Conservation (phyloP, 2,329 filamentous ascomycete genomes). For the Teratosphaeriaceae sp. region DNA sequence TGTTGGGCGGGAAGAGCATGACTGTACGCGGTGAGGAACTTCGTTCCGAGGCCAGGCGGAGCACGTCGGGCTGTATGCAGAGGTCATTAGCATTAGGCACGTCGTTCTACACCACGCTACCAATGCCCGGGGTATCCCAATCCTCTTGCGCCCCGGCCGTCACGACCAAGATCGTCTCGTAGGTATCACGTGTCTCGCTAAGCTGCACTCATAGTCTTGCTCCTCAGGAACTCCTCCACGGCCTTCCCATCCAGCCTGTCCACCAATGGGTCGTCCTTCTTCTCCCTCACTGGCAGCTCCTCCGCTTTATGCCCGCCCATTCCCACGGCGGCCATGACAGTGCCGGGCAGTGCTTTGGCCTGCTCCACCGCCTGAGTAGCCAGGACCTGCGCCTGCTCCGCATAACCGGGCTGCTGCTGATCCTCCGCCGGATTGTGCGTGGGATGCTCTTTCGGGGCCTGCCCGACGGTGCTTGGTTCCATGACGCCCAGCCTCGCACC, state of each 20-base stretch:
- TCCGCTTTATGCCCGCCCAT: slow-evolving; percentile 21
- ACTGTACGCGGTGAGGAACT: too few species aligned
- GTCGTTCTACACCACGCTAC: too few species aligned
- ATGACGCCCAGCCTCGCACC: slow-evolving; percentile 41
- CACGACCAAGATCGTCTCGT: too few species aligned
- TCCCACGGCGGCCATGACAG: slow-evolving; percentile 30
- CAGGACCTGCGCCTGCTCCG: slow-evolving; percentile 39
- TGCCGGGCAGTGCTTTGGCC: slow-evolving; percentile 26
- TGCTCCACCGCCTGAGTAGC: slow-evolving; percentile 24
- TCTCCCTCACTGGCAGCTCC: slow-evolving; percentile 13
- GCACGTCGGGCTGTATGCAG: too few species aligned
- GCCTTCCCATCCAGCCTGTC: slow-evolving; percentile 24
- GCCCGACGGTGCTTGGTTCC: slow-evolving; percentile 43
- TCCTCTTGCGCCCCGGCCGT: too few species aligned
- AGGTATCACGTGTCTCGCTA: too few species aligned
- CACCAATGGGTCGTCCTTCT: slow-evolving; percentile 24
- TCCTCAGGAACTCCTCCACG: slow-evolving; percentile 32
- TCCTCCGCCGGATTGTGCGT: slow-evolving; percentile 22
- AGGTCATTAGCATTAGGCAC: too few species aligned
- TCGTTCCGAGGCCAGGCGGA: too few species aligned
- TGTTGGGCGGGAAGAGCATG: too few species aligned
- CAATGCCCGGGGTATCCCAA: neutral
- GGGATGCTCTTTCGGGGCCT: slow-evolving; percentile 43
- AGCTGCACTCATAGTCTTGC: slow-evolving; percentile 16
- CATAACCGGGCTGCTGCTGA: slow-evolving; percentile 27